These are phyloP conservation scores for Leucoagaricus sp. DNA, from an alignment of 1,284 basidiomycete genomes.

Conservation along the genomic window DNA sequence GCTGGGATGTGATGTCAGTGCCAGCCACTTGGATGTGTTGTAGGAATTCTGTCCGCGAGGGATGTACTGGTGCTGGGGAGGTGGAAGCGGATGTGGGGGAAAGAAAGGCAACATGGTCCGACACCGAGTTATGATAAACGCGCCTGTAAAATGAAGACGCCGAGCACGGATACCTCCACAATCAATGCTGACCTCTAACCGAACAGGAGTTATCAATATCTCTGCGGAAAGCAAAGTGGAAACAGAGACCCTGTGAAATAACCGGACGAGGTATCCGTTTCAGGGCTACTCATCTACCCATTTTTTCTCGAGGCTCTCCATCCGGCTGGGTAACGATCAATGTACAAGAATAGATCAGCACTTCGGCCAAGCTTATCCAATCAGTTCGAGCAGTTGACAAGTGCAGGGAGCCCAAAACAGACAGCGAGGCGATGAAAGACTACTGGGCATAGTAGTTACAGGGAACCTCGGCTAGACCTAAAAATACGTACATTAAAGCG, in stretches of 20 bases:
- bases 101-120: background rate
- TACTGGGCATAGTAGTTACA: conserved; percentile 3
- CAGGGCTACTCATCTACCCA: background rate
- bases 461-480: conserved; percentile 7
- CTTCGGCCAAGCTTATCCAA: background rate
- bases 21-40: background rate
- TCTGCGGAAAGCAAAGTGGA: background rate
- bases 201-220: conserved; percentile 5
- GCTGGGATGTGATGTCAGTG: background rate
- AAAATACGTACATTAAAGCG: conserved; percentile 6
- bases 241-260: background rate
- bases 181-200: background rate
- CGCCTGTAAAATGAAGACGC: background rate
- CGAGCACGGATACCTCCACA: background rate
- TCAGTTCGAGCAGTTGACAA: background rate
- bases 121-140: conserved; percentile 15
- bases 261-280: background rate
- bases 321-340: background rate
- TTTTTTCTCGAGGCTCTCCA: background rate
- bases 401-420: background rate
- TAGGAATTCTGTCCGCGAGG: background rate
- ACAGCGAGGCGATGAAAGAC: conserved; percentile 2
- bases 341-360: background rate
- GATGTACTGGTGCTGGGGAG: background rate
- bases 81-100: background rate